Evolutionary conservation across 1,284 basidiomycete species (phyloP).

Genomic region (Stygiomarasmius scandens): DNA sequence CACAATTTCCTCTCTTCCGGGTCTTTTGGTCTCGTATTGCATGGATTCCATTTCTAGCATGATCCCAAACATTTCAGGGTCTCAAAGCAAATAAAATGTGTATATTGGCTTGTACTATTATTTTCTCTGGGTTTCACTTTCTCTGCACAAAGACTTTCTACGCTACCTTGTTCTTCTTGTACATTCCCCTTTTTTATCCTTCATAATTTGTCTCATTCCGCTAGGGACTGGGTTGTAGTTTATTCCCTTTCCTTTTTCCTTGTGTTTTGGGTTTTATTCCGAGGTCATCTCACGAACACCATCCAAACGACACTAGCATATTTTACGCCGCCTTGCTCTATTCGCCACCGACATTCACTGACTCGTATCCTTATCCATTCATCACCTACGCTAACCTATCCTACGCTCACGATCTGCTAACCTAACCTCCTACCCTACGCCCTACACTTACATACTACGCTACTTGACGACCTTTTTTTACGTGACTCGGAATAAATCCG

Average conservation of each 20-base stretch:
- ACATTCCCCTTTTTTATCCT: not conserved
- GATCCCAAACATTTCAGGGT: not conserved
- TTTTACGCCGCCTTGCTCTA: no score
- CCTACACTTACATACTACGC: no score
- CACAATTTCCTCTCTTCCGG: not conserved
- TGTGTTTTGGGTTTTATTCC: not conserved
- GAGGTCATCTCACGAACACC: not conserved
- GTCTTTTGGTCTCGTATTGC: not conserved
- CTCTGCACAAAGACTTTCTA: not conserved
- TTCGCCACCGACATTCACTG: no score
- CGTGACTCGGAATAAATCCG: no score
- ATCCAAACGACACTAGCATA: not conserved
- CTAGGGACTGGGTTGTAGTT: not conserved
- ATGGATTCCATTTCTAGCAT: not conserved
- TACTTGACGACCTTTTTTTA: no score
- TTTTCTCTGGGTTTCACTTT: not conserved
- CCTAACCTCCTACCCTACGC: no score
- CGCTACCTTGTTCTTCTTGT: not conserved
- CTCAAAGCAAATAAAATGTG: slow-evolving; percentile 1
- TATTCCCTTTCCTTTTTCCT: not conserved
- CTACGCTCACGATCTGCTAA: no score
- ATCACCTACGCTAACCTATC: no score
- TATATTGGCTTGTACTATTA: slow-evolving; percentile 5
- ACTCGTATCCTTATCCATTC: no score
- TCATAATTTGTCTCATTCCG: not conserved